These are phyloP conservation scores for Lasiodiplodia hormozganensis DNA, from an alignment of 2,329 filamentous ascomycete species.

Conservation along the genomic window DNA sequence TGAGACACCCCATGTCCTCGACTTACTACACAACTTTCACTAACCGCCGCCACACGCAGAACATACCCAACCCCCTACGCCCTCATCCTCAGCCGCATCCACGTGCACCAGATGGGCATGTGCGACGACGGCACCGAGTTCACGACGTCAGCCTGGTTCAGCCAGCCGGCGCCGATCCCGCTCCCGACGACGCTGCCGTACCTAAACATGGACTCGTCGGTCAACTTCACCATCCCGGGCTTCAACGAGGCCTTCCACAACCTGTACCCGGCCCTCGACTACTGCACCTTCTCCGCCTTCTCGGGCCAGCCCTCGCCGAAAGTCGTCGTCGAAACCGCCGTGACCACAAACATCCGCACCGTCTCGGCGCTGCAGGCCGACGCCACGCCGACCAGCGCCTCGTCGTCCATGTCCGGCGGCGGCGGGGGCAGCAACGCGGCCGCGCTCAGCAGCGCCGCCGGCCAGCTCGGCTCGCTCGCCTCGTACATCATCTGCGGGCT, in stretches of 20 bases:
- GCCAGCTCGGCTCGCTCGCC: not conserved
- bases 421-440: not conserved
- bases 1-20: not conserved
- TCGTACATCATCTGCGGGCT: conserved; percentile 1
- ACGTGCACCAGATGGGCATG: not conserved
- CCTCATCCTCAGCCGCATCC: not conserved
- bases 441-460: not conserved
- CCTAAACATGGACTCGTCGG: not conserved
- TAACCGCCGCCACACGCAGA: not conserved
- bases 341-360: not conserved
- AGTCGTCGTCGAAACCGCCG: not conserved
- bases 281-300: conserved; percentile 3
- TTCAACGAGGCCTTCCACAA: not conserved
- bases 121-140: not conserved
- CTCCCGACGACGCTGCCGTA: not conserved
- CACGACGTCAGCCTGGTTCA: not conserved
- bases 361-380: not conserved
- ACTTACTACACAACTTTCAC: not conserved
- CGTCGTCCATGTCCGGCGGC: not conserved
- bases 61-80: not conserved
- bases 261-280: not conserved
- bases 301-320: conserved; percentile 5
- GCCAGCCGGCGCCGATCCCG: not conserved
- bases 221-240: not conserved
- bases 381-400: not conserved